Evolutionary conservation across 2,329 filamentous ascomycete genomes (phyloP), one percentile per base, ranked within the genome.

Genomic region (Chaetomiaceae sp.): DNA sequence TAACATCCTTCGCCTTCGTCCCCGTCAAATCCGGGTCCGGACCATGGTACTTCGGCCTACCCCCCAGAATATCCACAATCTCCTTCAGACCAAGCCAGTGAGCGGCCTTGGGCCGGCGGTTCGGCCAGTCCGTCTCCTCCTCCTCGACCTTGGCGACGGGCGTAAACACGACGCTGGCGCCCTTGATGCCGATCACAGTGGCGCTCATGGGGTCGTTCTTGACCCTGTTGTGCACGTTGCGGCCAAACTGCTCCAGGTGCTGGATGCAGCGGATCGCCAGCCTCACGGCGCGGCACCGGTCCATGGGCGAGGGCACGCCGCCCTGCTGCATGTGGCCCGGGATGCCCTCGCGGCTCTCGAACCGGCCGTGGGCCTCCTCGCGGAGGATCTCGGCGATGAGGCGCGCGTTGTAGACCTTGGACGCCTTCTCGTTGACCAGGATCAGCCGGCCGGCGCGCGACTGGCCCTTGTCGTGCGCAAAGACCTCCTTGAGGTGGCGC

Each of bases 241-340:
- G 83, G 6, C 84, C 84, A 65, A 85, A 96, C 20, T 73, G 71
- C 72, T 99, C 94, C 4, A 99, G 77, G 67, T 96, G 91, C 75
- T 96, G 85, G 67, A 97, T 88, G 68, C 90, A 95, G 74, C 91
- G 92, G 72, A 97, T 94, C 9, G 91, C 90, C 65, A 99, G 85
- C 47, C 94, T 82, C 22, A 96, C 88, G 2, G 94, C 92, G 43
- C 94, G 85, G 64, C 92, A 91, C 51, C 94, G 87, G 72, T 99
- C 94, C 91, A 99, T 97, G 6, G 94, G 85, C 3, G 89, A 95
- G 0, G 94, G 94, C 39, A 89, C 89, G 54, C 90, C 91, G 63
- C 91, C 91, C 74, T 96, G 92, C 72, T 96, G 91, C 61, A 95
- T 91, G 73, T 96, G 91, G 14, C 91, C 91, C 0, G 91, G 91